Base-by-base conservation (phyloP, 345 rosid species). In the Camelina neglecta region DNA sequence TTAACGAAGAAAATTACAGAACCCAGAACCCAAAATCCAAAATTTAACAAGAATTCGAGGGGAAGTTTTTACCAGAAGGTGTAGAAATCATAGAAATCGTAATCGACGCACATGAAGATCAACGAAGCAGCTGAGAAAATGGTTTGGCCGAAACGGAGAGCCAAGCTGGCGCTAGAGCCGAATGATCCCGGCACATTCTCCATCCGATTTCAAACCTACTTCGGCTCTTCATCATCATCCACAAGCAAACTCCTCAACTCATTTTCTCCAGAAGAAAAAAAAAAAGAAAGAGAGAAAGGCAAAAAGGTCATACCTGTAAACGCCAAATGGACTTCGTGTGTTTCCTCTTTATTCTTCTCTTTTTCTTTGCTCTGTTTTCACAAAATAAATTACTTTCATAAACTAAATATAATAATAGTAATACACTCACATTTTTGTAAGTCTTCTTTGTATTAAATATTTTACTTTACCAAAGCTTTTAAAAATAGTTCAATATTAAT, bases 121-220 rank as follows among this genome's bases (percentile, higher is more conserved):
- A 88, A 86, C 0, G 92, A 85, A 65, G 85, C 89, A 18, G 77
- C 47, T 21, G 89, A 83, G 80, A 87, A 87, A 35, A 82, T 41
- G 48, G 69, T 42, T 75, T 90, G 92, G 6, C 90, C 93, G 39
- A 90, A 80, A n/a, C 93, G 82, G 62, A 90, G 81, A 78, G 89
- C 90, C 61, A 90, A 81, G 67, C 92, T 85, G 31, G 89, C 89
- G 66, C 93, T 87, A 39, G 90, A 85, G 51, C 92, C 91, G 73
- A 87, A 79, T 47, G 81, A 73, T 60, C 81, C 81, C 36, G 78
- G 81, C 75, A 79, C 59, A 16, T 35, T 53, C 47, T 79, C 81
- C 81, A 77, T 77, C 33, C 61, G 13, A 75, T 58, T 75, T 39
- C 53, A 1, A 18, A 51, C 51, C 60, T 54, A 36, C 1, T 10